Conservation (phyloP, 2,329 filamentous ascomycete species). For the Arthrobotrys sinensis region DNA sequence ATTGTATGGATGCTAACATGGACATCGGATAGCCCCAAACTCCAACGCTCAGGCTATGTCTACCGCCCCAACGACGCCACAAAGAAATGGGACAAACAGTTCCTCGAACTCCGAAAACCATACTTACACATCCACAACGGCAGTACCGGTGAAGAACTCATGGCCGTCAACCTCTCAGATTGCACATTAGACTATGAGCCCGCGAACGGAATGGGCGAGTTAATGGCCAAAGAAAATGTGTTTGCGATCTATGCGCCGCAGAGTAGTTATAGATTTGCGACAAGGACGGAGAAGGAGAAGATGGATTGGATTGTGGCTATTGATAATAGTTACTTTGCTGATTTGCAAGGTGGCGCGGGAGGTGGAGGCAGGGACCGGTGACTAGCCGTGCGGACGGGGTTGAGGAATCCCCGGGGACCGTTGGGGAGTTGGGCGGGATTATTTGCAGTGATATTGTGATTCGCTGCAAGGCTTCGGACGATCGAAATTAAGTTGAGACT, state of each 20-base stretch:
- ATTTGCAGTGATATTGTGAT: conserved; percentile 21
- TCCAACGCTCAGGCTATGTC: conserved; percentile 89
- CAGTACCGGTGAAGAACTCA: conserved; percentile 89
- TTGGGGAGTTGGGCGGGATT: conserved; percentile 40
- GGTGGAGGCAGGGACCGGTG: conserved; percentile 40
- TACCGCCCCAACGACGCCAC: conserved; percentile 86
- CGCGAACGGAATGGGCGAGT: conserved; percentile 77
- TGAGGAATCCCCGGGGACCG: conserved; percentile 20
- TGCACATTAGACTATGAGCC: conserved; percentile 93
- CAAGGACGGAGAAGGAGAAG: conserved; percentile 89
- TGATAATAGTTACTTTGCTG: conserved; percentile 78
- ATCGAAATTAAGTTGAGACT: not conserved
- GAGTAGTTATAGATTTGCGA: conserved; percentile 95
- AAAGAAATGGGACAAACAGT: conserved; percentile 89
- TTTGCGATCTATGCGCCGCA: conserved; percentile 95
- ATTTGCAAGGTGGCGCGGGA: not conserved
- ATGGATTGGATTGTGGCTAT: conserved; percentile 97
- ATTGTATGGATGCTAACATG: conserved; percentile 33
- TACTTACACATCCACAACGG: conserved; percentile 92
- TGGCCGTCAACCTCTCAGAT: conserved; percentile 88
- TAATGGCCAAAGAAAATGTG: conserved; percentile 79
- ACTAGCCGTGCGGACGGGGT: conserved; percentile 38
- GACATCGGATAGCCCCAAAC: conserved; percentile 65
- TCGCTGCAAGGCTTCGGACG: not conserved
- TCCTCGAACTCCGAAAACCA: conserved; percentile 90